These are phyloP conservation scores for Pythium plurisporium DNA, from an alignment of 352 stramenopile species.

Conservation along the genomic window DNA sequence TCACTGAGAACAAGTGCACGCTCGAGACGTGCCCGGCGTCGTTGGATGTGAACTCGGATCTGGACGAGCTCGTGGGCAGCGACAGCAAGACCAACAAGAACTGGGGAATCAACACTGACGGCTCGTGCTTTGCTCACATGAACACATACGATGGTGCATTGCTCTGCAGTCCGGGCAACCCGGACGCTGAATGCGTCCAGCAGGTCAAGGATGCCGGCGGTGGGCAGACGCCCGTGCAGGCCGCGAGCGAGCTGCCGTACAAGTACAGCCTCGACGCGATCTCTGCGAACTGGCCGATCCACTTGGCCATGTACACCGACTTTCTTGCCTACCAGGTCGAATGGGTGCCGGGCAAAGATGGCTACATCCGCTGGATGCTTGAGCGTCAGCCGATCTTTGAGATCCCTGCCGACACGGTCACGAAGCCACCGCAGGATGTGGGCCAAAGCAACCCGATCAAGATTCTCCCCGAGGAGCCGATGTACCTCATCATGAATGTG, in stretches of 20 bases:
- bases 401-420: conserved; percentile 62
- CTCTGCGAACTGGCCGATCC: conserved; percentile 87
- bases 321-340: conserved; percentile 70
- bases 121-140: conserved; percentile 51
- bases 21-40: conserved; percentile 37
- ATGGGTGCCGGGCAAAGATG: conserved; percentile 50
- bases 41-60: conserved; percentile 47
- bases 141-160: conserved; percentile 59
- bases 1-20: conserved; percentile 50
- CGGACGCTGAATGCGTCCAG: conserved; percentile 21
- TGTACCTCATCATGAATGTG: conserved; percentile 95
- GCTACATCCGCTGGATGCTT: conserved; percentile 75
- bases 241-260: conserved; percentile 27
- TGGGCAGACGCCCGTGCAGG: not conserved
- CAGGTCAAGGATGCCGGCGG: not conserved
- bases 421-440: conserved; percentile 41
- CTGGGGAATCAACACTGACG: conserved; percentile 60
- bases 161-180: conserved; percentile 55
- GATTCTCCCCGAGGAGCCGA: conserved; percentile 93
- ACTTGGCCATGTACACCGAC: conserved; percentile 70
- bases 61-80: conserved; percentile 38
- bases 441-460: conserved; percentile 65
- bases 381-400: conserved; percentile 86
- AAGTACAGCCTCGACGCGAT: conserved; percentile 91
- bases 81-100: conserved; percentile 27